Evolutionary conservation across 2,329 filamentous ascomycete genomes (phyloP), one percentile per base, ranked within the genome.

Genomic region (Pestalotiopsis sp.): DNA sequence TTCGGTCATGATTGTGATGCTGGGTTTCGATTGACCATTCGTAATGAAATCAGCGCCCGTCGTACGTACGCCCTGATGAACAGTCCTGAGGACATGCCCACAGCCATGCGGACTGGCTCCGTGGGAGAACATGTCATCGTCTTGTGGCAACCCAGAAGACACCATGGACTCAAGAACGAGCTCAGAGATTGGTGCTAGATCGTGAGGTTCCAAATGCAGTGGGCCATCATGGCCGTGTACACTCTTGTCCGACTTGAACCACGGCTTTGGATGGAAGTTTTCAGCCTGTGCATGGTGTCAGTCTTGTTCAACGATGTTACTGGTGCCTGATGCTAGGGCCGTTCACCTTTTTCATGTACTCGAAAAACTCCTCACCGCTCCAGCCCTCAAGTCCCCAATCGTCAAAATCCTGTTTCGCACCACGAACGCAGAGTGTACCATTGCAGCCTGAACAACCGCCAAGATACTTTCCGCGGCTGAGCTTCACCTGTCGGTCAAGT

Each of bases 181-280:
- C 59, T 89, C 78, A 2, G 87, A 88, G 41, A 90, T 90, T 1
- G 87, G 87, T 2, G 86, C 86, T 1, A 89, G 78, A 69, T 89
- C 86, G 69, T 90, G 86, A 0, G 87, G 88, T 71, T 87, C 87
- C 6, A 82, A 86, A 65, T 88, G 83, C 1, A 90, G 78, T 23
- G 84, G 85, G 0, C 88, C 88, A 11, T 81, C 76, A 61, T 82
- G 78, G 1, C 86, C 87, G 70, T 90, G 88, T 7, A 80, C 80
- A 2, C 78, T 78, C 9, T 79, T 74, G 57, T 84, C 80, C 2
- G 83, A 83, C 41, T 87, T 75, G 76, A 89, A 88, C 87, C 87
- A 89, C 36, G 84, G 78, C 73, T 90, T 90, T 23, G 78, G 74
- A 67, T 89, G 85, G 72, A 90, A 90, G 2, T 84, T 87, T 71